Evolutionary conservation across 306 rosid species (phyloP).

Genomic region (Quercus engelmannii): DNA sequence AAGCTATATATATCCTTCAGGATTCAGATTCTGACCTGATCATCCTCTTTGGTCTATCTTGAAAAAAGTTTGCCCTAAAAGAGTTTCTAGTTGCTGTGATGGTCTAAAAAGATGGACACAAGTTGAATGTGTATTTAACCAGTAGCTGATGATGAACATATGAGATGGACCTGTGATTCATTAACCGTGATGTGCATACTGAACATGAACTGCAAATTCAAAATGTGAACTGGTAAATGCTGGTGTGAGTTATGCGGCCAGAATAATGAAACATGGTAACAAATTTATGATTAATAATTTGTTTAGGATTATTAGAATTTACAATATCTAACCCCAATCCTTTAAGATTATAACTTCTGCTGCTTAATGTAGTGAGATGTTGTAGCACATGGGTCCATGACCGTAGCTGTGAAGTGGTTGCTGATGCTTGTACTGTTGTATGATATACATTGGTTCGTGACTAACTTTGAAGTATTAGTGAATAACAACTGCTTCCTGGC

Average conservation of each 20-base stretch:
- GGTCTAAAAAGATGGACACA: conserved; percentile 11
- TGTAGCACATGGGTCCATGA: conserved; percentile 46
- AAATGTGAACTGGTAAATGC: conserved; percentile 33
- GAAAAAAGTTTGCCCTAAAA: conserved; percentile 18
- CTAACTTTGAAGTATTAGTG: conserved; percentile 37
- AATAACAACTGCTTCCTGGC: conserved; percentile 37
- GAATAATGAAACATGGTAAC: conserved; percentile 37
- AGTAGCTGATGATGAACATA: conserved; percentile 45
- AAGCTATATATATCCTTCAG: conserved; percentile 23
- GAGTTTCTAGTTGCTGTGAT: conserved; percentile 47
- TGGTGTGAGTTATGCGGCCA: conserved; percentile 28
- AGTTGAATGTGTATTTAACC: conserved; percentile 40
- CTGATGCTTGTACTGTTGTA: conserved; percentile 39
- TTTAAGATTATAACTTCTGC: conserved; percentile 33
- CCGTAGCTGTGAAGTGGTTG: conserved; percentile 55
- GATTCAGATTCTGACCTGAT: conserved; percentile 44
- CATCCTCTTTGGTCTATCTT: conserved; percentile 21
- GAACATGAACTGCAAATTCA: conserved; percentile 33
- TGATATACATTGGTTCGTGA: conserved; percentile 43
- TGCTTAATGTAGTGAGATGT: conserved; percentile 55
- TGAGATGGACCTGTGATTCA: conserved; percentile 48
- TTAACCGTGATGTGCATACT: conserved; percentile 32
- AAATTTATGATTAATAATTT: conserved; percentile 21
- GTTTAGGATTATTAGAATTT: conserved; percentile 19
- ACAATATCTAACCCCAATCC: conserved; percentile 22